A percentile compares a stretch with the other conserved stretches of the same genome.
Evolutionary conservation across 2,329 filamentous ascomycete species (phyloP).

Genomic region (Diaporthe batatas): DNA sequence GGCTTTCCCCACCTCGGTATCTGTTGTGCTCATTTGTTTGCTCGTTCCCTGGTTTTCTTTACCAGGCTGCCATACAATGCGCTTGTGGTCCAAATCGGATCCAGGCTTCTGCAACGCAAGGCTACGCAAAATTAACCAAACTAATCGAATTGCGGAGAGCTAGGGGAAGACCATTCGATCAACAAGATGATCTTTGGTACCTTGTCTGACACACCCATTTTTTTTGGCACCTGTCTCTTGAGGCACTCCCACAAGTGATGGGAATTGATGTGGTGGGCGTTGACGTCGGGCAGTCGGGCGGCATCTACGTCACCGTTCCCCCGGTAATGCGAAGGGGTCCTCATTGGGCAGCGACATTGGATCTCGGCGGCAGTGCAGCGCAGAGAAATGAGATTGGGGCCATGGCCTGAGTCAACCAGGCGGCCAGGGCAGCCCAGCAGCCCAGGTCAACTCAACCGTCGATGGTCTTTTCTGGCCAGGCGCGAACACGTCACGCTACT

Average conservation of each 20-base stretch:
- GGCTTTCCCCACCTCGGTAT: not conserved
- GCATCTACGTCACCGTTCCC: slow-evolving; percentile 21
- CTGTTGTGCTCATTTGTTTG: not conserved
- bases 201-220: not conserved
- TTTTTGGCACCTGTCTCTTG: no score
- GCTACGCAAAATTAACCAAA: not conserved
- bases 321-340: slow-evolving; percentile 14
- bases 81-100: no score
- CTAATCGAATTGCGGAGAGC: not conserved
- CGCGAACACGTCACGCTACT: slow-evolving; percentile 33
- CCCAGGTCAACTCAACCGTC: not conserved
- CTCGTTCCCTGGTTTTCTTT: no score
- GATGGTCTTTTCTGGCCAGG: not conserved
- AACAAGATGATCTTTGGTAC: not conserved
- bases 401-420: not conserved
- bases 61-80: no score
- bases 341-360: slow-evolving; percentile 25
- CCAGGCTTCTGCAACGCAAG: not conserved
- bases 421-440: no score
- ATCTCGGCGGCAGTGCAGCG: slow-evolving; percentile 11
- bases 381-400: slow-evolving; percentile 16
- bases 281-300: not conserved
- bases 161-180: not conserved
- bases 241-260: no score
- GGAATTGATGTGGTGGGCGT: no score